Evolutionary conservation across 129 eudicot species (phyloP).

Genomic region (Helichrysum umbraculigerum): DNA sequence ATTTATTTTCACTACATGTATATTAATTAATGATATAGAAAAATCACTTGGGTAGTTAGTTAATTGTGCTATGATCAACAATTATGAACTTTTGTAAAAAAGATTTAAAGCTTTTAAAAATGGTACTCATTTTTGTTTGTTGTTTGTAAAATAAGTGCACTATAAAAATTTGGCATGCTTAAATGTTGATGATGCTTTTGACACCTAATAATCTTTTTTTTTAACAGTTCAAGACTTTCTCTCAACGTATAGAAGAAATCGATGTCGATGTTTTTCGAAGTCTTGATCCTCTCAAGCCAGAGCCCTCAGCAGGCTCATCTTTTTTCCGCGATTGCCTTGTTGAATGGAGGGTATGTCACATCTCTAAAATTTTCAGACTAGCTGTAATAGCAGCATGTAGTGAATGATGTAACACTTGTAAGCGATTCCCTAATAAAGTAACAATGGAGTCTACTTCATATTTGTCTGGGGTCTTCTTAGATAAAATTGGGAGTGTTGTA

Average conservation of each 20-base stretch:
- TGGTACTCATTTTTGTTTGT: no score
- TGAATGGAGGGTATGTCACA: slow-evolving; percentile 69
- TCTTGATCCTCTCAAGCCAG: slow-evolving; percentile 61
- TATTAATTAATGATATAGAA: no score
- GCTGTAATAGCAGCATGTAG: slow-evolving; percentile 6
- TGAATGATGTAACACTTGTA: background rate
- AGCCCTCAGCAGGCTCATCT: slow-evolving; percentile 69
- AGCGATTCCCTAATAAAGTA: background rate
- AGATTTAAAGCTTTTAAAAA: no score
- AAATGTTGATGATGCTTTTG: slow-evolving; percentile 4
- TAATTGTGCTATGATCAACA: no score
- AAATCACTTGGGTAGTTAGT: no score
- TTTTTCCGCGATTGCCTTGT: slow-evolving; percentile 78
- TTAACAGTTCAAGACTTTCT: slow-evolving; percentile 78
- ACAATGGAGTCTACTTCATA: slow-evolving; percentile 2
- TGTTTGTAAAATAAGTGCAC: background rate
- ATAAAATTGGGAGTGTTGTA: no score
- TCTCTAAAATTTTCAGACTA: background rate
- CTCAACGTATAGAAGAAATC: slow-evolving; percentile 66
- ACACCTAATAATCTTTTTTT: slow-evolving; percentile 12
- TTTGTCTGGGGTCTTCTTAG: background rate
- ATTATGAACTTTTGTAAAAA: no score
- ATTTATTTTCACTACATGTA: no score
- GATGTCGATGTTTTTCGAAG: slow-evolving; percentile 78
- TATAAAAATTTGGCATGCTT: background rate